Conservation (phyloP, 768 basidiomycete genomes). For the Tricholoma matsutake region DNA sequence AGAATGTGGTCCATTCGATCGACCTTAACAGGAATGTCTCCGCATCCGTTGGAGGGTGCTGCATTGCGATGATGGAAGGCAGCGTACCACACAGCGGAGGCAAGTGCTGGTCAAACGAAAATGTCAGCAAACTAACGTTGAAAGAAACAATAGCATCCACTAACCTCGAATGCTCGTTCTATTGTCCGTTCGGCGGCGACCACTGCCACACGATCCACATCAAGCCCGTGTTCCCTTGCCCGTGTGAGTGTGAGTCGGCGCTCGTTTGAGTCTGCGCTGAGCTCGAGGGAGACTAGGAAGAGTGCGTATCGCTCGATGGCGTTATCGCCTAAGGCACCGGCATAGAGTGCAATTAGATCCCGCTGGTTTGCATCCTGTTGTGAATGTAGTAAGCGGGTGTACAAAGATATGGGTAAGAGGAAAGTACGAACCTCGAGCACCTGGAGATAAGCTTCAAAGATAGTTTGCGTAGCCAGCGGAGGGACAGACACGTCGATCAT, state of each 20-base stretch:
- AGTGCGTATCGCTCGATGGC: slow-evolving; percentile 90
- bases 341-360: slow-evolving; percentile 91
- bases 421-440: slow-evolving; percentile 68
- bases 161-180: slow-evolving; percentile 63
- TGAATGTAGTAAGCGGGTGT: background rate
- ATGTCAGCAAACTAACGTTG: background rate
- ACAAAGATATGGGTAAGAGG: background rate
- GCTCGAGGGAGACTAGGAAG: slow-evolving; percentile 81
- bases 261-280: slow-evolving; percentile 59
- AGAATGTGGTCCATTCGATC: slow-evolving; percentile 91
- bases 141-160: slow-evolving; percentile 8
- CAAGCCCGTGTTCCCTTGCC: slow-evolving; percentile 81
- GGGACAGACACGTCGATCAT: slow-evolving; percentile 77
- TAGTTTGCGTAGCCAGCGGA: slow-evolving; percentile 69
- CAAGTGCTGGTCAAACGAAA: slow-evolving; percentile 37
- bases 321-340: slow-evolving; percentile 84
- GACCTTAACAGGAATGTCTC: slow-evolving; percentile 76
- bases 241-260: slow-evolving; percentile 70
- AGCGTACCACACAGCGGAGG: slow-evolving; percentile 53
- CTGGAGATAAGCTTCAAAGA: slow-evolving; percentile 85
- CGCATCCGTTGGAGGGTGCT: slow-evolving; percentile 51
- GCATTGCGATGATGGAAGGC: slow-evolving; percentile 55
- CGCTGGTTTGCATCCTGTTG: slow-evolving; percentile 74
- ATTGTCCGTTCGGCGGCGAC: slow-evolving; percentile 78
- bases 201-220: slow-evolving; percentile 77